Evolutionary conservation across 805 yeast genomes (phyloP).

Genomic region (Tetrapisispora fleetii): DNA sequence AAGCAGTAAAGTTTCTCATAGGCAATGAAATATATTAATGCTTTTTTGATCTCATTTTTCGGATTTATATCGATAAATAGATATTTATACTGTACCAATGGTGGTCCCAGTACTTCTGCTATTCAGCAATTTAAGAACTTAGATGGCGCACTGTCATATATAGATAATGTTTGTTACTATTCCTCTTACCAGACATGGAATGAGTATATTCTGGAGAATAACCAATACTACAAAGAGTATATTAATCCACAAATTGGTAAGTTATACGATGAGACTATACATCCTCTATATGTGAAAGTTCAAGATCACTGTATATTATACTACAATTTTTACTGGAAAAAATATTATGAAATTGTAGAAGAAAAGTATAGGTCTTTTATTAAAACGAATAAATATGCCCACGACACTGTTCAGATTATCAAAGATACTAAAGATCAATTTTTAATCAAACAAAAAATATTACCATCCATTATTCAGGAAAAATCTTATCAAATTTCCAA

Average conservation of each 20-base stretch:
- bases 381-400: neutral
- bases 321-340: neutral
- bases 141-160: neutral
- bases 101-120: neutral
- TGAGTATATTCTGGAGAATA: conserved; percentile 7
- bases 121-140: neutral
- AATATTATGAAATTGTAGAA: neutral
- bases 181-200: conserved; percentile 7
- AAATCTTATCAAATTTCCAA: neutral
- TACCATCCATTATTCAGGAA: neutral
- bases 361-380: neutral
- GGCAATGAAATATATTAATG: neutral
- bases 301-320: neutral
- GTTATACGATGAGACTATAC: neutral
- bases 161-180: conserved; percentile 6
- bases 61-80: neutral
- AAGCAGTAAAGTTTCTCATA: neutral
- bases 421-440: too few relatives aligned
- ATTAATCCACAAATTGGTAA: conserved; percentile 3
- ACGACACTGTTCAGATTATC: neutral
- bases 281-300: neutral
- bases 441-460: neutral
- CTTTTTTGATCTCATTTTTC: neutral
- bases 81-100: neutral
- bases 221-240: conserved; percentile 7